Percentiles rank a stretch among this genome's conserved stretches.
Conservation (phyloP, 768 basidiomycete genomes). For the Neoboletus brunneissimus region DNA sequence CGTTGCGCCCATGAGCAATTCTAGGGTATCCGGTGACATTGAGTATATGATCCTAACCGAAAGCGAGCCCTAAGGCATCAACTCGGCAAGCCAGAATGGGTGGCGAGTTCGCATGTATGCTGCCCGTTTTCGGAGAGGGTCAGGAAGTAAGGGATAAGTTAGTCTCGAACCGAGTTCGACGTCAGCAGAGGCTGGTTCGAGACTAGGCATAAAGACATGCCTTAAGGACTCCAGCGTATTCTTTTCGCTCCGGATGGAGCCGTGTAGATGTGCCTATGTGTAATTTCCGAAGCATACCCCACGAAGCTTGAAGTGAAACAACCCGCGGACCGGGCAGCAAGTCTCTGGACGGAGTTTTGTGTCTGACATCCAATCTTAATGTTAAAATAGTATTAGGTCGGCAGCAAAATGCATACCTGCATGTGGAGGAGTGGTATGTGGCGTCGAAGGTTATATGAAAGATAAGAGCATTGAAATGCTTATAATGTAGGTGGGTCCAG, state of each 20-base stretch:
- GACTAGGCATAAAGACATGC: background rate
- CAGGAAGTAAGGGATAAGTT: background rate
- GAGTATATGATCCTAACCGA: background rate
- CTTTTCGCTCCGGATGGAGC: background rate
- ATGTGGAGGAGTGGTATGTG: background rate
- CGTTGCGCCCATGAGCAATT: background rate
- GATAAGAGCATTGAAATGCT: background rate
- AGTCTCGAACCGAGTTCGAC: too few species aligned
- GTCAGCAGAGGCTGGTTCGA: background rate
- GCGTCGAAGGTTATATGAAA: background rate
- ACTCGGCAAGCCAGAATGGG: background rate
- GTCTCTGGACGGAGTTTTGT: background rate
- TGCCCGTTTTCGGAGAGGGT: background rate
- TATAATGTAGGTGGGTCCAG: slow-evolving; percentile 11
- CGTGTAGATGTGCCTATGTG: background rate
- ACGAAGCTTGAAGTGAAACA: background rate
- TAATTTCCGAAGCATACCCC: background rate
- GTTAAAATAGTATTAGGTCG: background rate
- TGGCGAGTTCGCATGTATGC: background rate
- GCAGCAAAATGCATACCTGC: background rate
- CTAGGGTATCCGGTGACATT: background rate
- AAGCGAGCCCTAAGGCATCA: background rate
- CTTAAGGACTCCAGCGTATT: background rate
- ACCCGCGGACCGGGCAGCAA: background rate
- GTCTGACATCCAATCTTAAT: background rate